phyloP scores from a whole-genome alignment of 2,329 filamentous ascomycete species.

The Daldinia eschscholtzii region DNA sequence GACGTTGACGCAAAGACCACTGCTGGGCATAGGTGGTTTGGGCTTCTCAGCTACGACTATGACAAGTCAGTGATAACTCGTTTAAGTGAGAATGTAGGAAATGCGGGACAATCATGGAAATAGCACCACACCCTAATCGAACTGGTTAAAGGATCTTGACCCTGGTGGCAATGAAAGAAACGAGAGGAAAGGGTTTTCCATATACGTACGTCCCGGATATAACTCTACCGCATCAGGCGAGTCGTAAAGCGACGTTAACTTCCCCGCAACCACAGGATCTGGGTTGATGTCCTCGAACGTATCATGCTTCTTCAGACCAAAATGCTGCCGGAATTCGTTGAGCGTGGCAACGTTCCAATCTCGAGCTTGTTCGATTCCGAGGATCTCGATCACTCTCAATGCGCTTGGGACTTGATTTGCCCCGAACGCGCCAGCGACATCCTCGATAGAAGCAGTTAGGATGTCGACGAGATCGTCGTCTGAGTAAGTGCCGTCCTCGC shows the following conservation, averaged over 20 bases:
- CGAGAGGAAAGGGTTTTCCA: not conserved
- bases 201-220: slow-evolving; percentile 61
- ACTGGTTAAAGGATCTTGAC: too few relatives aligned
- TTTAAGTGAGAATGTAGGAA: not conserved
- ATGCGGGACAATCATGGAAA: too few relatives aligned
- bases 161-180: too few relatives aligned
- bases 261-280: slow-evolving; percentile 60
- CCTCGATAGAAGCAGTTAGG: slow-evolving; percentile 61
- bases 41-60: slow-evolving; percentile 65
- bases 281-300: slow-evolving; percentile 66
- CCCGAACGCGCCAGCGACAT: slow-evolving; percentile 64
- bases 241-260: slow-evolving; percentile 62
- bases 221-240: slow-evolving; percentile 67
- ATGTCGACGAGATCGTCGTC: slow-evolving; percentile 60
- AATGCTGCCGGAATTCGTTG: slow-evolving; percentile 66
- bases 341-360: slow-evolving; percentile 65
- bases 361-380: slow-evolving; percentile 62
- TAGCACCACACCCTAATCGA: too few relatives aligned
- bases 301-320: slow-evolving; percentile 62
- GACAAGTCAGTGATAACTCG: not conserved
- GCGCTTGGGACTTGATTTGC: slow-evolving; percentile 62
- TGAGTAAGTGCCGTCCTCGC: slow-evolving; percentile 53
- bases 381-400: slow-evolving; percentile 61
- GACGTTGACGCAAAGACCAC: slow-evolving; percentile 62
- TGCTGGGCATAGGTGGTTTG: slow-evolving; percentile 65